phyloP scores from a whole-genome alignment of 495 filamentous ascomycete species.

The Usnea hakonensis region DNA sequence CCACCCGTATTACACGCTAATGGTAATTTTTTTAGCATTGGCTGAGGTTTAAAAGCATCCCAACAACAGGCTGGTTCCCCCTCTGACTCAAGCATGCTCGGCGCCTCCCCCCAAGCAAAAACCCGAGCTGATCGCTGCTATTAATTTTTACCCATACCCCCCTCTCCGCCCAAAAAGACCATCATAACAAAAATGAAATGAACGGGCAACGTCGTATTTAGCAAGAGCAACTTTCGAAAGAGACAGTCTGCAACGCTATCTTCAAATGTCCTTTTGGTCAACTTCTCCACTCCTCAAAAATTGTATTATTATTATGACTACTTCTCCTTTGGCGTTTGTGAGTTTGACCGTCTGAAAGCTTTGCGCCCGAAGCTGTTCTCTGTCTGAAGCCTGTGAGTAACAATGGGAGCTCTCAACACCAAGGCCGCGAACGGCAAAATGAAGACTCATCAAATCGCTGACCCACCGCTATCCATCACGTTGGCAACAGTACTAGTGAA shows the following conservation, averaged over 20 bases:
- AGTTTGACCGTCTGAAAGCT: conserved; percentile 6
- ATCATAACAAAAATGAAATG: conserved; percentile 13
- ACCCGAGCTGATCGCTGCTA: conserved; percentile 1
- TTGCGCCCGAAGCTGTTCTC: conserved; percentile 6
- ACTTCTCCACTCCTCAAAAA: conserved; percentile 16
- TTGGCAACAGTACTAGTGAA: not conserved
- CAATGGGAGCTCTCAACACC: conserved; percentile 12
- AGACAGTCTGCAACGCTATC: conserved; percentile 9
- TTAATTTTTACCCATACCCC: conserved; percentile 5
- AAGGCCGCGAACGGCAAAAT: conserved; percentile 9
- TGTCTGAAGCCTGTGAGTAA: conserved; percentile 20
- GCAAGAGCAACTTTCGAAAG: conserved; percentile 15
- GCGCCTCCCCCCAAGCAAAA: conserved; percentile 12
- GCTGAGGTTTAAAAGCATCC: too few species aligned
- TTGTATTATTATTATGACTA: conserved; percentile 15
- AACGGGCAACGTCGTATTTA: conserved; percentile 7
- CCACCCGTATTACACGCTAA: too few species aligned
- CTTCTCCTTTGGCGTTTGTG: conserved; percentile 16
- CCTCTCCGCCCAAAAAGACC: too few species aligned
- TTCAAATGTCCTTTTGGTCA: conserved; percentile 11
- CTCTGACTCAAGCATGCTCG: conserved; percentile 14
- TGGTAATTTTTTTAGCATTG: too few species aligned
- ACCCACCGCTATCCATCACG: not conserved
- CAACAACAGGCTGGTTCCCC: not conserved
- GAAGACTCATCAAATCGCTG: conserved; percentile 18